These are phyloP conservation scores for Rhodamnia rubescens DNA, from an alignment of 345 rosid species.

Conservation along the genomic window DNA sequence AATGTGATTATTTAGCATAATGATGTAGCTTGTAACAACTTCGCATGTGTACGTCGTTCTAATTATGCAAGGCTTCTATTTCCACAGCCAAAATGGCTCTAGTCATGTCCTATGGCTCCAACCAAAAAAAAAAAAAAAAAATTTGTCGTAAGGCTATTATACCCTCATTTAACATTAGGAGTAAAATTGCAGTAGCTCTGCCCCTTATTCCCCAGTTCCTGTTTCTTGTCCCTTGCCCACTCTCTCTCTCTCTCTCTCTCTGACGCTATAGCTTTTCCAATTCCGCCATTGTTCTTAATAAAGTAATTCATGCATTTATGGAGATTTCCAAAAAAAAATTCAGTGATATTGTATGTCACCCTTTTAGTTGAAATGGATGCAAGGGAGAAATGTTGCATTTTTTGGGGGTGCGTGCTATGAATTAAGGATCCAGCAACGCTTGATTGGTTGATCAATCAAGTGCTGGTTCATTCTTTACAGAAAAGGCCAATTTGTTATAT, in stretches of 20 bases:
- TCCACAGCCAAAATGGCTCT: neutral
- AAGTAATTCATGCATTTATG: neutral
- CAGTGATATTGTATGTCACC: neutral
- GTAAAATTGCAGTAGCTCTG: neutral
- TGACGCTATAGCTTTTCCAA: neutral
- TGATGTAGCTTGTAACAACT: neutral
- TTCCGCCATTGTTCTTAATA: neutral
- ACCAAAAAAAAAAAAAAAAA: too few species aligned
- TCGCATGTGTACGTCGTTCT: neutral
- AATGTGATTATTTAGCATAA: neutral
- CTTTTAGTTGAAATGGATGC: neutral
- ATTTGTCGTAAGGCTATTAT: neutral
- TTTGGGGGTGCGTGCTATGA: neutral
- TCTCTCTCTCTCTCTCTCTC: neutral
- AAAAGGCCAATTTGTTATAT: neutral
- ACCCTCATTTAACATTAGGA: neutral
- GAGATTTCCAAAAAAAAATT: neutral
- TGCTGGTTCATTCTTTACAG: neutral
- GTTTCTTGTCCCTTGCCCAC: neutral
- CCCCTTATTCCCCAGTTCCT: neutral
- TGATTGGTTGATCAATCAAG: neutral
- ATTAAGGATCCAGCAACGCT: neutral
- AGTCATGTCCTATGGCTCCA: neutral
- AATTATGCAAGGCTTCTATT: neutral
- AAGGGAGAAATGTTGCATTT: neutral